Percentiles rank a stretch among this genome's conserved stretches.
These are phyloP conservation scores for Annulohypoxylon stygium DNA, from an alignment of 495 filamentous ascomycete genomes.

Conservation along the genomic window DNA sequence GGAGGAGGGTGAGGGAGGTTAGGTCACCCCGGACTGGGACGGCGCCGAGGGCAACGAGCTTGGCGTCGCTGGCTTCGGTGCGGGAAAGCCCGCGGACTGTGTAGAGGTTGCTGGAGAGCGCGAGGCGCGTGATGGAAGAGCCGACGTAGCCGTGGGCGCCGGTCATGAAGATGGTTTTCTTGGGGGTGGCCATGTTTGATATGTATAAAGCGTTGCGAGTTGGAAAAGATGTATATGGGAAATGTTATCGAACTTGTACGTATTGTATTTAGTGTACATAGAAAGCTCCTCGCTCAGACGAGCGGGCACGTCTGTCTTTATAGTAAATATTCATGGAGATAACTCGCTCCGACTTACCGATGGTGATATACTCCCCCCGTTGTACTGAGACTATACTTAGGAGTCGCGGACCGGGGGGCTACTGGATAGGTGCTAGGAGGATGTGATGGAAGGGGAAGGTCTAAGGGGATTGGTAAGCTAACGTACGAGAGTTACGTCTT, in stretches of 20 bases:
- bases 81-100: conserved; percentile 56
- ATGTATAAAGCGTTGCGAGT: not conserved
- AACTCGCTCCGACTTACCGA: not conserved
- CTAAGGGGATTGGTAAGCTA: not conserved
- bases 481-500: not conserved
- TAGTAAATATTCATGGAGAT: not conserved
- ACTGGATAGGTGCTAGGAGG: too few species aligned
- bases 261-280: not conserved
- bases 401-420: too few species aligned
- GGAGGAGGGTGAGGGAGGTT: conserved; percentile 50
- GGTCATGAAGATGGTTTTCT: conserved; percentile 57
- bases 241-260: not conserved
- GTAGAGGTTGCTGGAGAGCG: conserved; percentile 52
- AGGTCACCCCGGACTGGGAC: conserved; percentile 56
- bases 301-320: not conserved
- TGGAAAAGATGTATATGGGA: not conserved
- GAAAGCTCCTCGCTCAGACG: not conserved
- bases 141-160: conserved; percentile 62
- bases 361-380: not conserved
- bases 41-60: conserved; percentile 53
- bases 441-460: too few species aligned
- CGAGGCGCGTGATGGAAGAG: conserved; percentile 47
- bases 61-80: conserved; percentile 48
- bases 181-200: conserved; percentile 29
- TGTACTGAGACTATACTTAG: not conserved